Evolutionary conservation across 2,329 filamentous ascomycete species (phyloP).

Genomic region (Monosporascus sp.): DNA sequence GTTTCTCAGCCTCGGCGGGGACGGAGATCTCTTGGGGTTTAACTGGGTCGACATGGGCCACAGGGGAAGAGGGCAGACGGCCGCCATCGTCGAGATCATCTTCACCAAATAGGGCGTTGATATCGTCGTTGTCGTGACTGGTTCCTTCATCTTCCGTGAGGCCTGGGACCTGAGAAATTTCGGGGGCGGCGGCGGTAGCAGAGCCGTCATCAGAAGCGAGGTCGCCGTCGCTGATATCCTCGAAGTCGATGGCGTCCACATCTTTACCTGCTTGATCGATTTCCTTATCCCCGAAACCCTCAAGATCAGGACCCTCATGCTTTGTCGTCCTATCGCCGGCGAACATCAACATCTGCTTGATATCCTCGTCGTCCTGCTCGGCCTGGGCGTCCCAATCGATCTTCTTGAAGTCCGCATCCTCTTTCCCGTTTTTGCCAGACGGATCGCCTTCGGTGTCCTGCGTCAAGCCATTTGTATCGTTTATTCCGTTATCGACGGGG

Average conservation of each 20-base stretch:
- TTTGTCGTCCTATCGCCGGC: slow-evolving; percentile 43
- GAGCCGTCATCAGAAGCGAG: slow-evolving; percentile 64
- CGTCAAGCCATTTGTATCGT: not conserved
- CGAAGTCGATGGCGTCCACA: slow-evolving; percentile 85
- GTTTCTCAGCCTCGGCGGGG: slow-evolving; percentile 4
- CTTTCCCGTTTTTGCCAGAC: slow-evolving; percentile 8
- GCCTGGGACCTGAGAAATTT: slow-evolving; percentile 43
- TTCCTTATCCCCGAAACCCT: slow-evolving; percentile 33
- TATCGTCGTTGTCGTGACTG: slow-evolving; percentile 50
- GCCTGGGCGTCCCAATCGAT: slow-evolving; percentile 26
- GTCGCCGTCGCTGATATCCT: slow-evolving; percentile 89
- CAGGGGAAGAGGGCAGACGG: slow-evolving; percentile 40
- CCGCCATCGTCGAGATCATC: slow-evolving; percentile 39
- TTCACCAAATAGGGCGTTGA: slow-evolving; percentile 66
- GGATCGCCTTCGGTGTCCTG: not conserved
- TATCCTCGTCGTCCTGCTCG: slow-evolving; percentile 29
- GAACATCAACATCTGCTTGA: slow-evolving; percentile 42
- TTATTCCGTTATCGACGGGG: not conserved
- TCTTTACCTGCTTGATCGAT: slow-evolving; percentile 74
- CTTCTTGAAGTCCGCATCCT: slow-evolving; percentile 12
- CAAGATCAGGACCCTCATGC: slow-evolving; percentile 41
- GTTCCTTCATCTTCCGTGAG: slow-evolving; percentile 57
- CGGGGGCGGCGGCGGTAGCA: slow-evolving; percentile 26
- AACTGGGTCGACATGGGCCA: slow-evolving; percentile 26
- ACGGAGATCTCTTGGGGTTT: slow-evolving; percentile 3